Evolutionary conservation across 495 filamentous ascomycete species (phyloP), one percentile per base, ranked within the genome.

Genomic region (Cercophora samala): DNA sequence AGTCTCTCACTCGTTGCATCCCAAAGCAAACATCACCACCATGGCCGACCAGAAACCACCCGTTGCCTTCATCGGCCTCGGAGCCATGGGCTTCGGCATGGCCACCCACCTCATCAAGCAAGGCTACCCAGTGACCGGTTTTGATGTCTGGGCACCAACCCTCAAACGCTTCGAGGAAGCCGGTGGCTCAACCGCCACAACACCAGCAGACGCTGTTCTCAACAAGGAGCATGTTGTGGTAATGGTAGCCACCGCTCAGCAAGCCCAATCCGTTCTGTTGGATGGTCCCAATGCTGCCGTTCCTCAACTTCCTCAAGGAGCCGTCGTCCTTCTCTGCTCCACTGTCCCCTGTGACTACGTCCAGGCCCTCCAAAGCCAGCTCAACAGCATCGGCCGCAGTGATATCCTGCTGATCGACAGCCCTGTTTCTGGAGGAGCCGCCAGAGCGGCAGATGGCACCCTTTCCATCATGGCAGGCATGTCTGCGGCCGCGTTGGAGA

Each of bases 31-130:
- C 18, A 65, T 24, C 21, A 55, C n/a, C 52, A 64, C 8, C 55
- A 80, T 79, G 76, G 72, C 74, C 29, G 69, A 72, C 67, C 46
- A 65, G 29, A 83, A 87, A 71, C 83, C 87, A 9, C 78, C 81
- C 59, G 78, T 93, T 64, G 86, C 89, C 68, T 93, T 93, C 78
- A 89, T 91, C 66, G 91, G 91, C 82, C 88, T 95, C 6, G 91
- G 91, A 69, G 91, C 91, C 79, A 95, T 93, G 91, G 91, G 91
- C 72, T 91, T 91, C 74, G 91, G 91, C 69, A 94, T 93, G 90
- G 91, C 91, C 70, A 89, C 87, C 52, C 84, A 92, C 71, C 86
- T 95, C 58, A 78, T 93, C 68, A 88, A 88, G 71, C 77, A 86
- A 55, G 87, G 87, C 65, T 90, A 89, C 73, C 58, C 78, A 1